phyloP scores from a whole-genome alignment of 2,329 filamentous ascomycete species.

The Tolypocladium album region DNA sequence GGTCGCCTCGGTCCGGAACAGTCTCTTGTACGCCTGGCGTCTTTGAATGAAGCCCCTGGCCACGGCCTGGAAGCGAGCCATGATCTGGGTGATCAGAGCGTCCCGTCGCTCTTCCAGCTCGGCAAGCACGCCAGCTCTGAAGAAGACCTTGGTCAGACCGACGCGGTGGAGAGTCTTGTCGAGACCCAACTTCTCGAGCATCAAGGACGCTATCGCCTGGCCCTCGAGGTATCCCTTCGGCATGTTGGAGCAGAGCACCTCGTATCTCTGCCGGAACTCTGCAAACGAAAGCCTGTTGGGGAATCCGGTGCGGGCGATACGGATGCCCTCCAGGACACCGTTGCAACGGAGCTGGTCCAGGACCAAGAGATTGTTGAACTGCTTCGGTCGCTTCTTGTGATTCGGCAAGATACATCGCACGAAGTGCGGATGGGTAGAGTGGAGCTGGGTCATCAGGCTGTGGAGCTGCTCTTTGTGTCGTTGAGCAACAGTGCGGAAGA shows the following conservation, averaged over 20 bases:
- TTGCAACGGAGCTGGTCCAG: slow-evolving; percentile 97
- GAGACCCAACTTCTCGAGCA: slow-evolving; percentile 79
- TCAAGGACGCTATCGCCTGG: slow-evolving; percentile 72
- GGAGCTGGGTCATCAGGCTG: slow-evolving; percentile 86
- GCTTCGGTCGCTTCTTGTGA: slow-evolving; percentile 93
- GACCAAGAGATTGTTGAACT: slow-evolving; percentile 84
- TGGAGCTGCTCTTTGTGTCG: slow-evolving; percentile 97
- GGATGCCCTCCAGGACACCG: slow-evolving; percentile 96
- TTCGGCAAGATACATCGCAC: slow-evolving; percentile 96
- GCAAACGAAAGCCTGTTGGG: slow-evolving; percentile 86
- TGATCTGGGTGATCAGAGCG: slow-evolving; percentile 83
- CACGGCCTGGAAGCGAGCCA: slow-evolving; percentile 85
- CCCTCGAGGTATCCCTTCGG: slow-evolving; percentile 87
- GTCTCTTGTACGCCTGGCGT: slow-evolving; percentile 78
- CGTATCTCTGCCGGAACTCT: slow-evolving; percentile 92
- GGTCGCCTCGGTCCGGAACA: slow-evolving; percentile 91
- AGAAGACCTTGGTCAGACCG: slow-evolving; percentile 95
- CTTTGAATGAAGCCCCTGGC: slow-evolving; percentile 84
- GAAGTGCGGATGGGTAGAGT: slow-evolving; percentile 96
- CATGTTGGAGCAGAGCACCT: slow-evolving; percentile 82
- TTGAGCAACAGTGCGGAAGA: slow-evolving; percentile 94
- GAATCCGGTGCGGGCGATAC: slow-evolving; percentile 93
- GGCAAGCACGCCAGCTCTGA: slow-evolving; percentile 88
- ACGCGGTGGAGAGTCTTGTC: slow-evolving; percentile 85
- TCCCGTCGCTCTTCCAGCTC: slow-evolving; percentile 96